A percentile compares a stretch with the other conserved stretches of the same genome.
These are phyloP conservation scores for Synura sp. DNA, from an alignment of 352 stramenopile genomes.

Conservation along the genomic window DNA sequence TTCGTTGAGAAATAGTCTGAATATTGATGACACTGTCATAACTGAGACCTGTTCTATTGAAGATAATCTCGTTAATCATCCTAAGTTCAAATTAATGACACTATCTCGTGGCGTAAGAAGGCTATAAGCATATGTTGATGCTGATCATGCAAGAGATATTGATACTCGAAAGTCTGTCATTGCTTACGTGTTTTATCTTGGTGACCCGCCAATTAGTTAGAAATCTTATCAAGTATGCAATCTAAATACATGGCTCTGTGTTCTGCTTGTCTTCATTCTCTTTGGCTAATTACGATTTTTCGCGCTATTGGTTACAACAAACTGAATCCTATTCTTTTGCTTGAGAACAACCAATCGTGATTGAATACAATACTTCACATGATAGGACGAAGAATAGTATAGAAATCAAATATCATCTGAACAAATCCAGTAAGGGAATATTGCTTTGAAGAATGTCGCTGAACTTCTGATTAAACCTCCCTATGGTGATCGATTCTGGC, in stretches of 20 bases:
- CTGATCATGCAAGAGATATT: slow-evolving; percentile 33
- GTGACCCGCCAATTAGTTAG: background rate
- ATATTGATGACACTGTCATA: slow-evolving; percentile 24
- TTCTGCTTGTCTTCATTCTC: slow-evolving; percentile 28
- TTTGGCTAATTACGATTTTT: slow-evolving; percentile 12
- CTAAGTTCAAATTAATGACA: slow-evolving; percentile 26
- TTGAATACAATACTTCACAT: too few species aligned
- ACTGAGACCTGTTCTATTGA: slow-evolving; percentile 19
- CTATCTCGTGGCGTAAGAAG: slow-evolving; percentile 11
- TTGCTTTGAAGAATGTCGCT: slow-evolving; percentile 28
- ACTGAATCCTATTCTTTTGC: slow-evolving; percentile 14
- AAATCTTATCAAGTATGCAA: slow-evolving; percentile 12
- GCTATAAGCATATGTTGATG: slow-evolving; percentile 25
- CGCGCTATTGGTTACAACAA: slow-evolving; percentile 9
- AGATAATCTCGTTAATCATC: slow-evolving; percentile 11
- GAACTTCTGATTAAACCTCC: slow-evolving; percentile 32
- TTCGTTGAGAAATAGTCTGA: slow-evolving; percentile 7
- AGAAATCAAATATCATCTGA: slow-evolving; percentile 15
- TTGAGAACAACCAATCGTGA: slow-evolving; percentile 20
- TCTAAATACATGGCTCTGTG: slow-evolving; percentile 28
- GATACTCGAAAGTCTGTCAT: slow-evolving; percentile 13
- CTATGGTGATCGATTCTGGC: slow-evolving; percentile 22
- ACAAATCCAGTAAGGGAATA: slow-evolving; percentile 36
- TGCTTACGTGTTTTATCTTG: slow-evolving; percentile 9
- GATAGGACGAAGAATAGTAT: too few species aligned